A percentile compares a stretch with the other conserved stretches of the same genome.
phyloP scores from a whole-genome alignment of 2,329 filamentous ascomycete species.

The Gaeumannomyces sp. region DNA sequence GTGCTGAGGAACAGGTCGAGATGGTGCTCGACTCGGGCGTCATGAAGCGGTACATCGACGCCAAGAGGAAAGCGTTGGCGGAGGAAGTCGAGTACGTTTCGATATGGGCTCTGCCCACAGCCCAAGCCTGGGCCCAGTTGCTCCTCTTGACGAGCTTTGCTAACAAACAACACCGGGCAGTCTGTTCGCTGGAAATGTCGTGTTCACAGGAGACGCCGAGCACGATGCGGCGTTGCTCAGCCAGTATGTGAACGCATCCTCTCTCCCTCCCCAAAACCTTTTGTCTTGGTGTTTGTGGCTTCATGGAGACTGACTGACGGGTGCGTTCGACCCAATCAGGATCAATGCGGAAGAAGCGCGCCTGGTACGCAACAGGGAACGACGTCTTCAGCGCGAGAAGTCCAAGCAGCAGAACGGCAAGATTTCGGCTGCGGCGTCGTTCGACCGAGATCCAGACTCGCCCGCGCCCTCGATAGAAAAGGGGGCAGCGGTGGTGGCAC shows the following conservation, averaged over 20 bases:
- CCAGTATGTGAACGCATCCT: constrained; percentile 34
- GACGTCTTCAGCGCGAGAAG: constrained; percentile 83
- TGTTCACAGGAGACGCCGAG: constrained; percentile 61
- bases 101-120: neutral
- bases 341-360: constrained; percentile 72
- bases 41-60: constrained; percentile 80
- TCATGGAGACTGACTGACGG: neutral
- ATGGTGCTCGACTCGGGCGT: constrained; percentile 76
- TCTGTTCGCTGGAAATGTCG: constrained; percentile 8
- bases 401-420: constrained; percentile 57
- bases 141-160: constrained; percentile 2
- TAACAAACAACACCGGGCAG: constrained; percentile 12
- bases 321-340: constrained; percentile 29
- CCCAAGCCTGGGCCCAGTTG: neutral
- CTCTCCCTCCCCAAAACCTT: constrained; percentile 6
- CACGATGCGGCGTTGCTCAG: constrained; percentile 56
- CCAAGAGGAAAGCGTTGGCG: constrained; percentile 61
- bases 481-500: constrained; percentile 28
- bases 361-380: constrained; percentile 85
- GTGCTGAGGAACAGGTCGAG: constrained; percentile 30
- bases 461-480: constrained; percentile 46
- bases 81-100: constrained; percentile 64
- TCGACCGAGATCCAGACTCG: constrained; percentile 36
- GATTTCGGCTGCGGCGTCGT: neutral
- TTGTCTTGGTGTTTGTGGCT: constrained; percentile 11